Evolutionary conservation across 306 rosid genomes (phyloP).

Genomic region (Casuarina equisetifolia): DNA sequence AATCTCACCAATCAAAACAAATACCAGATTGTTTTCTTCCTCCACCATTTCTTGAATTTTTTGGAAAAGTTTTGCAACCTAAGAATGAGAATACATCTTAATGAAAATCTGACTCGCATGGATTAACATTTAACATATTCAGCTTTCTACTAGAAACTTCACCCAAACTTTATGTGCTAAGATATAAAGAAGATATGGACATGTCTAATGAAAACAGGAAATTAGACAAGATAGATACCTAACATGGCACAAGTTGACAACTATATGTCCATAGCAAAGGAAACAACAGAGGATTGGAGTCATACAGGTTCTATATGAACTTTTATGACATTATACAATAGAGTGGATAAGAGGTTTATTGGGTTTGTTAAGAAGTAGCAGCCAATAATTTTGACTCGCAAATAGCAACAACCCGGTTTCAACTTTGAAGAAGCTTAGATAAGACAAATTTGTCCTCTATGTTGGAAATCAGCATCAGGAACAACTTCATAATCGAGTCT

Average conservation of each 20-base stretch:
- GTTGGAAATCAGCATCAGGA: background rate
- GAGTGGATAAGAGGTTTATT: too few relatives aligned
- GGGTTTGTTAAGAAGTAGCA: too few relatives aligned
- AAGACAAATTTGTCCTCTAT: too few relatives aligned
- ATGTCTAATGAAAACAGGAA: background rate
- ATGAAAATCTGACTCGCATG: conserved; percentile 10
- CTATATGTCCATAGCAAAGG: background rate
- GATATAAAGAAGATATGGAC: too few relatives aligned
- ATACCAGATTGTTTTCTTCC: conserved; percentile 94
- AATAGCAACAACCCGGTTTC: too few relatives aligned
- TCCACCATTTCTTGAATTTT: conserved; percentile 94
- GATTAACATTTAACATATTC: background rate
- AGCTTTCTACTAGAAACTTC: background rate
- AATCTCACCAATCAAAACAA: conserved; percentile 97
- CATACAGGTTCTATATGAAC: too few relatives aligned
- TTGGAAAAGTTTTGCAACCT: conserved; percentile 95
- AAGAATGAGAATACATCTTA: conserved; percentile 4
- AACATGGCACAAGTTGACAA: background rate
- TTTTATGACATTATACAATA: too few relatives aligned
- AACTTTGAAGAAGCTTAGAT: too few relatives aligned
- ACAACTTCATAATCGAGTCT: background rate
- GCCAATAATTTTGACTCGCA: too few relatives aligned
- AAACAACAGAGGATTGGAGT: background rate
- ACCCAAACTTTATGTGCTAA: too few relatives aligned
- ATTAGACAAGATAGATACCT: background rate